Base-by-base conservation (phyloP, 352 stramenopile genomes). In the Pelagophyceae sp. region DNA sequence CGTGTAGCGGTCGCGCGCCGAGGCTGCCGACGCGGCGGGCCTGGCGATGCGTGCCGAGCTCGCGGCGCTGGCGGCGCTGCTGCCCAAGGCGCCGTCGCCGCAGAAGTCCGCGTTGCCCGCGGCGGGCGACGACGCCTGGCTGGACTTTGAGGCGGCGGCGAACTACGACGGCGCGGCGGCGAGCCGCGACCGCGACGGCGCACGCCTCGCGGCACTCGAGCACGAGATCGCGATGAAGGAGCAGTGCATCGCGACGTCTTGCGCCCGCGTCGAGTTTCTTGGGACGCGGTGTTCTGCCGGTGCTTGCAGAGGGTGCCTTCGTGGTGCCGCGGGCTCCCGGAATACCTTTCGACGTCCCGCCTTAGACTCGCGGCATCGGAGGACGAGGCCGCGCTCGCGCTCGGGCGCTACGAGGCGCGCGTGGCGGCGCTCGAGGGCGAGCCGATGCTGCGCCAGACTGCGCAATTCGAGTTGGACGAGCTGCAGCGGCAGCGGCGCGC, bases 301-400 rank as follows among this genome's bases (percentile, higher is more conserved):
- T n/a, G n/a, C n/a, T n/a, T n/a, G n/a, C n/a, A n/a, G n/a, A n/a
- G n/a, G n/a, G n/a, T n/a, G n/a, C n/a, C n/a, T n/a, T n/a, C n/a
- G n/a, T n/a, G n/a, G n/a, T n/a, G n/a, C n/a, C n/a, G n/a, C n/a
- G n/a, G n/a, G n/a, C n/a, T n/a, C n/a, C n/a, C n/a, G n/a, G n/a
- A n/a, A n/a, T n/a, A n/a, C n/a, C n/a, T n/a, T n/a, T n/a, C n/a
- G n/a, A n/a, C n/a, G n/a, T n/a, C n/a, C n/a, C n/a, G n/a, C n/a
- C n/a, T n/a, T n/a, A n/a, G n/a, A n/a, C 38, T 74, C 35, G 67
- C 33, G 38, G 67, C 67, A 23, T 74, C 67, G 0, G 67, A 74
- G 29, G 20, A 58, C 15, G 67, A 50, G 38, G 67, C 67, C 35
- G 33, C 25, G 23, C 33, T 11, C 15, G 67, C 67, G 35, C 35